Conservation (phyloP, 257 asterid species). For the Misopates orontium region DNA sequence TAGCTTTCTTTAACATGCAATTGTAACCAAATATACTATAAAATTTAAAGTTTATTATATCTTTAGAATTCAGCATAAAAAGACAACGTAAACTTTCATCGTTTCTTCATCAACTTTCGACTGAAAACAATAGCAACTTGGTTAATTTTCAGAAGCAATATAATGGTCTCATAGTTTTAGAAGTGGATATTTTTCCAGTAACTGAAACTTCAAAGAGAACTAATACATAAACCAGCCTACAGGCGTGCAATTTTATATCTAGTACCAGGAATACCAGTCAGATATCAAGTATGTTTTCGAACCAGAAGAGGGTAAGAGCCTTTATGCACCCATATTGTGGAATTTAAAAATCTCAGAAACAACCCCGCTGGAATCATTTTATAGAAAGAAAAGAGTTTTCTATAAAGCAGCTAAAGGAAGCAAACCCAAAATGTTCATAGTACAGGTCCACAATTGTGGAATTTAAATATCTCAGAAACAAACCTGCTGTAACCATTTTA, state of each 20-base stretch:
- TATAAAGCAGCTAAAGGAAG: constrained; percentile 1
- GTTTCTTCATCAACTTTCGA: no score
- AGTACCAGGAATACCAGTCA: not conserved
- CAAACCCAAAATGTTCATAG: not conserved
- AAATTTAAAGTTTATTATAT: no score
- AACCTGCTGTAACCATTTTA: not conserved
- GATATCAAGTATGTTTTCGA: not conserved
- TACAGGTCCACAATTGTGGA: not conserved
- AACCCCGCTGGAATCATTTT: not conserved
- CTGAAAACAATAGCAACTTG: not conserved
- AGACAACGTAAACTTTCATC: no score
- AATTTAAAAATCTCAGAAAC: not conserved
- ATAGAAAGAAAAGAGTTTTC: not conserved
- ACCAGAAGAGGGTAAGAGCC: not conserved
- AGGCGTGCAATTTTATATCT: not conserved
- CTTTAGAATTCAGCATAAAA: no score
- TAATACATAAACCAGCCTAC: not conserved
- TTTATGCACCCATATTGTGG: no score
- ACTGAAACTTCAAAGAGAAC: constrained; percentile 6
- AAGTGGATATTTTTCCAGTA: not conserved
- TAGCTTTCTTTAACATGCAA: not conserved
- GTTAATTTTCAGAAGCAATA: not conserved
- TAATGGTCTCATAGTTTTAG: not conserved
- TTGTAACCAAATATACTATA: no score
- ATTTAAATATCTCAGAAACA: no score